Percentiles rank a stretch among this genome's conserved stretches.
Conservation (phyloP, 2,329 filamentous ascomycete genomes). For the Drechslerella stenobrocha region DNA sequence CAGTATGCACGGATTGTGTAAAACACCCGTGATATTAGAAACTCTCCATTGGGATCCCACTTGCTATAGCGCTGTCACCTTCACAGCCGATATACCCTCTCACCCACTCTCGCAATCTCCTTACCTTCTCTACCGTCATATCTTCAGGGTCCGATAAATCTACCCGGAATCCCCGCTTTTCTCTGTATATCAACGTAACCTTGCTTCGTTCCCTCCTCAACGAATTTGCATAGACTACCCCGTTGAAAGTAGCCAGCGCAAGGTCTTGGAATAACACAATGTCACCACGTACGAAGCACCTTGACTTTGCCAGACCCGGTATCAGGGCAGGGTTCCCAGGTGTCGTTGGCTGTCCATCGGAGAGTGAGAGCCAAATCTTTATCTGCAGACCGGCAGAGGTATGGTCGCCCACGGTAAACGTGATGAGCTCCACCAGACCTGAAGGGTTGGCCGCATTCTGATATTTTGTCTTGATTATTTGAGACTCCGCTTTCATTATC, state of each 20-base stretch:
- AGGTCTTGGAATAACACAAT: slow-evolving; percentile 33
- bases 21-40: slow-evolving; percentile 12
- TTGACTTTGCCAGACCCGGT: slow-evolving; percentile 9
- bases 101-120: slow-evolving; percentile 35
- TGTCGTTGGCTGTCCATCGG: background rate
- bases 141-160: slow-evolving; percentile 31
- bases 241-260: slow-evolving; percentile 10
- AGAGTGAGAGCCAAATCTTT: slow-evolving; percentile 26
- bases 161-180: slow-evolving; percentile 18
- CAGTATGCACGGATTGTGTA: no score
- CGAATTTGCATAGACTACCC: slow-evolving; percentile 26
- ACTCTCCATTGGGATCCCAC: slow-evolving; percentile 15
- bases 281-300: slow-evolving; percentile 19
- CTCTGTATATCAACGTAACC: slow-evolving; percentile 25
- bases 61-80: slow-evolving; percentile 10
- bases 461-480: slow-evolving; percentile 30
- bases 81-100: slow-evolving; percentile 24
- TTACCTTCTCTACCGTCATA: slow-evolving; percentile 30
- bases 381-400: slow-evolving; percentile 17
- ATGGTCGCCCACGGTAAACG: slow-evolving; percentile 24
- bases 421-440: slow-evolving; percentile 14
- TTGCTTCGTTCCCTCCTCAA: slow-evolving; percentile 21
- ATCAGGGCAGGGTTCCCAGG: slow-evolving; percentile 5
- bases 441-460: slow-evolving; percentile 25
- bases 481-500: slow-evolving; percentile 26